Base-by-base conservation (phyloP, 1,284 basidiomycete species). In the Cystobasidium slooffiae region DNA sequence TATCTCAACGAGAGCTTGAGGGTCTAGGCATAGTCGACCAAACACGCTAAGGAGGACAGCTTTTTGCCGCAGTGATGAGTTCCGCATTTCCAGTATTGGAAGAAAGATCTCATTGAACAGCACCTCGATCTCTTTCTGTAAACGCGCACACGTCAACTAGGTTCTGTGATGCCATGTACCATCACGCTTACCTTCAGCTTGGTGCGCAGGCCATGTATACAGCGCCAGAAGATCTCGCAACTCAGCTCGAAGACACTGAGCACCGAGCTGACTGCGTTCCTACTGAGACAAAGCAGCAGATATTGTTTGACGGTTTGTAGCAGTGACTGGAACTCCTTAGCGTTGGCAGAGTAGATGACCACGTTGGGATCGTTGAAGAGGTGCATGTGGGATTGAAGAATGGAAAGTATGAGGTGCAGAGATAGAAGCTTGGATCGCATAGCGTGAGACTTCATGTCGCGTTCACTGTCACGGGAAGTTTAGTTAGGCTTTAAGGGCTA, bases 161-260 rank as follows among this genome's bases (percentile, higher is more conserved):
- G 55, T 9, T 53, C 12, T 49, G 44, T 43, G 47, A 16, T 24
- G 16, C 9, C 16, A 22, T 37, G 47, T 22, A 55, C 6, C n/a
- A 46, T 44, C 16, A 39, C 31, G 56, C 82, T 75, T 63, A 84
- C 93, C 88, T 99, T 99, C 76, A 99, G 87, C 84, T 94, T 97
- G 41, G 93, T 94, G 43, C 97, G 88, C 89, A 99, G 91, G 6
- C 93, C 93, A 65, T 91, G 88, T 24, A 99, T 84, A 59, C 98
- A 91, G 78, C 93, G 89, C 94, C 96, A 99, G 83, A 99, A 99
- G 78, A 99, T 97, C 84, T 99, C 97, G 70, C 97, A 95, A 80
- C 93, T 93, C 67, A 96, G 89, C 82, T 99, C 97, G 82, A 99
- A 99, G 22, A 99, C 95, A 82, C 97, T 95, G 20, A 91, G 91